These are phyloP conservation scores for Jimgerdemannia lactiflua DNA, from an alignment of 192 early-diverging fungal species.

Conservation along the genomic window DNA sequence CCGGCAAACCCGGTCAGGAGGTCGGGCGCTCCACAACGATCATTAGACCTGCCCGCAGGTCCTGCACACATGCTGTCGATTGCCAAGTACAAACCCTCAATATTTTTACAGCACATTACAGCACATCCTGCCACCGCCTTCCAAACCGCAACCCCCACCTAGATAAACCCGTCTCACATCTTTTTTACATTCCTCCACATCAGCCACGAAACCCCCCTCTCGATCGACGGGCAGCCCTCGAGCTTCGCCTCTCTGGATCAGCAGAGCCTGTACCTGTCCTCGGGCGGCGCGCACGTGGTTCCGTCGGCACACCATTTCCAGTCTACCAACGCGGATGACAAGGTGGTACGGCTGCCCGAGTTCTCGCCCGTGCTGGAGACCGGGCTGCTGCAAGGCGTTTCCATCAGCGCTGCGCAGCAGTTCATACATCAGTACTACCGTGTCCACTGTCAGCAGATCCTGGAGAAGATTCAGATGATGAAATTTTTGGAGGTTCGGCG, in stretches of 20 bases:
- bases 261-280: background rate
- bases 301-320: background rate
- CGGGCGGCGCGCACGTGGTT: background rate
- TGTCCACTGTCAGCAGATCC: background rate
- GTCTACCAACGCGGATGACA: background rate
- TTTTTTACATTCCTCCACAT: background rate
- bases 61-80: background rate
- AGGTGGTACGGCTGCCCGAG: background rate
- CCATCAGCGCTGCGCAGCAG: background rate
- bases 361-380: background rate
- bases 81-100: background rate
- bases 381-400: background rate
- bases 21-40: background rate
- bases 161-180: no score
- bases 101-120: no score
- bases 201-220: background rate
- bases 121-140: no score
- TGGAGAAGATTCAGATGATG: background rate
- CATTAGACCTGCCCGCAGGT: background rate
- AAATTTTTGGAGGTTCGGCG: background rate
- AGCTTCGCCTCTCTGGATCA: background rate
- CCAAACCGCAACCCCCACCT: no score
- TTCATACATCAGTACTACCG: background rate
- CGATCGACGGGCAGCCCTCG: background rate
- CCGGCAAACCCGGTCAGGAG: background rate